Evolutionary conservation across 331 rosid species (phyloP), one percentile per base, ranked within the genome.

Genomic region (Quercus tomentella): DNA sequence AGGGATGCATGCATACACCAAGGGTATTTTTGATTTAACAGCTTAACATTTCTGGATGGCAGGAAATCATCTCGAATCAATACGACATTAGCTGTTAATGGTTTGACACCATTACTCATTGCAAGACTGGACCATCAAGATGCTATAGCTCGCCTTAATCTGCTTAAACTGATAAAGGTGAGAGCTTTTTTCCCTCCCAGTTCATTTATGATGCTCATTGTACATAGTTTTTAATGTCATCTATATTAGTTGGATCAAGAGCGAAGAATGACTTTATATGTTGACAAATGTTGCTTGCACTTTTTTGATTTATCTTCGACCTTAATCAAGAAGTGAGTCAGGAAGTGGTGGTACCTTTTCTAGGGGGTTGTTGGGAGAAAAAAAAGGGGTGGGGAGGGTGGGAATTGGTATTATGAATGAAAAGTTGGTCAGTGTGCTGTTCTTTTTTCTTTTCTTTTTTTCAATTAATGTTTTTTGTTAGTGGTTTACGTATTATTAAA

Each of bases 141-240:
- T 89, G 99, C 99, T 28, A 96, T 96, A 72, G 98, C 98, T 77
- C 99, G 99, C 77, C 94, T 96, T 76, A 96, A 96, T 89, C 97
- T 96, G 80, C 97, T 96, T 74, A 93, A 96, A 85, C 91, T 96
- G 78, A 96, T 96, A 82, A 96, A 96, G 98, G 99, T 92, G 80
- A 20, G 69, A 41, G 28, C 18, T 62, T 25, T 14, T 73, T 77
- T 22, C 5, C 31, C 35, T 14, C 25, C 54, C 26, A 23, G 57
- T 76, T 62, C 56, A 35, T 54, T 56, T 45, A 15, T 62, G 10
- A 17, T 51, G 54, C 21, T 6, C 58, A 21, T 16, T 28, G 26
- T 7, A 25, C 43, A 22, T 56, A 0, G 16, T n/a, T 33, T 20
- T 56, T 4, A 25, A 22, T 16, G 18, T 56, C 2, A 10, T 35